Percentiles rank a stretch among this genome's conserved stretches.
phyloP scores from a whole-genome alignment of 768 basidiomycete genomes.

The Pleurotus cornucopiae region DNA sequence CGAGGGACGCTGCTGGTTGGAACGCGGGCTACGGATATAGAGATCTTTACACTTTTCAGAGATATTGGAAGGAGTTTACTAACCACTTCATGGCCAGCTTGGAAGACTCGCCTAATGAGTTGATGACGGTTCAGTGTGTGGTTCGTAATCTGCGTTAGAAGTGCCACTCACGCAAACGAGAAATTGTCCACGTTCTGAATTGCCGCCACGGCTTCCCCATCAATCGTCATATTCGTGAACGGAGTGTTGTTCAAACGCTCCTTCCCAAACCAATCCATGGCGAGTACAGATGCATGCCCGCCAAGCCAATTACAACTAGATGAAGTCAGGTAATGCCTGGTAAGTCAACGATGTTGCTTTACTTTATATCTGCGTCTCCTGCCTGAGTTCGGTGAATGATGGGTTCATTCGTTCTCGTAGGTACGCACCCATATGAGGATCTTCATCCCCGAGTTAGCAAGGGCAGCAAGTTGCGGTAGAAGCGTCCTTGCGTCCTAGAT shows the following conservation, averaged over 20 bases:
- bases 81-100: conserved; percentile 62
- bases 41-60: neutral
- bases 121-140: neutral
- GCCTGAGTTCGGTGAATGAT: conserved; percentile 21
- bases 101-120: conserved; percentile 44
- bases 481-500: conserved; percentile 49
- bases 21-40: conserved; percentile 46
- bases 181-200: conserved; percentile 66
- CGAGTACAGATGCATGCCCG: conserved; percentile 34
- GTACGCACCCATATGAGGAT: conserved; percentile 41
- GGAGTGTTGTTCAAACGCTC: conserved; percentile 28
- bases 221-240: conserved; percentile 54
- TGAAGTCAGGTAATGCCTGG: neutral
- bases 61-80: conserved; percentile 19
- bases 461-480: conserved; percentile 42
- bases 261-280: conserved; percentile 46
- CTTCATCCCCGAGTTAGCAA: conserved; percentile 40
- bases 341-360: neutral
- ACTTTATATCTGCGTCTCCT: conserved; percentile 51
- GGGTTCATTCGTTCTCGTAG: too few relatives aligned
- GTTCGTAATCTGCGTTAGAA: neutral
- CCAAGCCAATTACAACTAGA: conserved; percentile 46
- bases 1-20: conserved; percentile 53
- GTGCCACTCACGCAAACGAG: conserved; percentile 53
- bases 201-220: conserved; percentile 47